Evolutionary conservation across 106 monocot genomes (phyloP).

Genomic region (Cymbidium sinense): DNA sequence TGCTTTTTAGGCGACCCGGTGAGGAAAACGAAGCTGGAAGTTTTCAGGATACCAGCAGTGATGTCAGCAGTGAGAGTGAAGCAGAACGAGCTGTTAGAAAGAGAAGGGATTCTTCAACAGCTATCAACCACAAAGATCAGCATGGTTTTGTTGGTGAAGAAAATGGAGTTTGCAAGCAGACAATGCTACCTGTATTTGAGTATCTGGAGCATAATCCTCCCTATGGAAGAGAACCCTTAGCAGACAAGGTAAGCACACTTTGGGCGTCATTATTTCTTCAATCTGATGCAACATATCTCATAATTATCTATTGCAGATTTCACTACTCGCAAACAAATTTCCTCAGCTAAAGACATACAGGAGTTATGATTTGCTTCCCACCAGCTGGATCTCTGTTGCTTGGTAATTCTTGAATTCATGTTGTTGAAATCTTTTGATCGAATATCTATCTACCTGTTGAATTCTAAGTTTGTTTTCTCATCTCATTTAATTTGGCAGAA

Average conservation of each 20-base stretch:
- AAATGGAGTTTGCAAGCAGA: conserved; percentile 5
- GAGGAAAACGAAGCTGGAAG: conserved; percentile 15
- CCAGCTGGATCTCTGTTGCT: conserved; percentile 95
- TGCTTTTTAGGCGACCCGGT: conserved; percentile 12
- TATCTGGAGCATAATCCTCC: conserved; percentile 30
- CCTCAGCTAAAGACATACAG: conserved; percentile 70
- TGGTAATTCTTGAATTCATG: conserved; percentile 36
- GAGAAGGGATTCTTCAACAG: not conserved
- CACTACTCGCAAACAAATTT: conserved; percentile 54
- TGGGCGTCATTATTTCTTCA: not conserved
- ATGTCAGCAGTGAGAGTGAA: conserved; percentile 15
- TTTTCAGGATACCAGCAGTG: conserved; percentile 18
- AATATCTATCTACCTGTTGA: not conserved
- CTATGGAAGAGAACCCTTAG: conserved; percentile 39
- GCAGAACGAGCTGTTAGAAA: not conserved
- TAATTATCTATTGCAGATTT: conserved; percentile 41
- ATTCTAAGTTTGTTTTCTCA: not conserved
- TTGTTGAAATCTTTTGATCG: not conserved
- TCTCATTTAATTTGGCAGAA: not conserved
- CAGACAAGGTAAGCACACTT: conserved; percentile 23
- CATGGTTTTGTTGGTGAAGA: conserved; percentile 14
- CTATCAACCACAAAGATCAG: conserved; percentile 5
- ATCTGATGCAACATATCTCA: not conserved
- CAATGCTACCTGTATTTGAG: conserved; percentile 18
- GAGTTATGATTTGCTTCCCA: conserved; percentile 77